Percentiles rank a stretch among this genome's conserved stretches.
Evolutionary conservation across 1,284 basidiomycete genomes (phyloP).

Genomic region (Wallemia hederae): DNA sequence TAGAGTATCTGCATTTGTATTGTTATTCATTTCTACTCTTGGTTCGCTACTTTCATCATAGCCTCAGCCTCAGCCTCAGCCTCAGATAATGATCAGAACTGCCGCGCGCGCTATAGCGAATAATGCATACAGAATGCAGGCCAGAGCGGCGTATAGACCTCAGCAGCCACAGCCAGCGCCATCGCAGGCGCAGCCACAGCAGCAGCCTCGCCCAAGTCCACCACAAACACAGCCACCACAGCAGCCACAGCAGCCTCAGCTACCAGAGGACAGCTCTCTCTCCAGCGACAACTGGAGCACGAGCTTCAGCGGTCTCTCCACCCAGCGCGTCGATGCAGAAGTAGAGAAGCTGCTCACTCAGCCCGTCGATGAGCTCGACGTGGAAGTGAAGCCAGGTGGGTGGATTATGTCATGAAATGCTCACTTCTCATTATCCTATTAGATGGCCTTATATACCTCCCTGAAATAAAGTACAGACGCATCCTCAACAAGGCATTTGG

Average conservation of each 20-base stretch:
- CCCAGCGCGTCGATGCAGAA: slow-evolving; percentile 47
- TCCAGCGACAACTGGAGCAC: slow-evolving; percentile 43
- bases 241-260: not conserved
- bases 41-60: too few species aligned
- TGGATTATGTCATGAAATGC: slow-evolving; percentile 3
- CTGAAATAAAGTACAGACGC: slow-evolving; percentile 93
- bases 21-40: not conserved
- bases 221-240: not conserved
- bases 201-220: too few species aligned
- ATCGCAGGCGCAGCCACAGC: not conserved
- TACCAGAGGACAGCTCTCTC: not conserved
- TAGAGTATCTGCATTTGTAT: not conserved
- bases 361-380: slow-evolving; percentile 43
- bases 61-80: not conserved
- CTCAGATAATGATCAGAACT: not conserved
- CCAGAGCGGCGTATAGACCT: not conserved
- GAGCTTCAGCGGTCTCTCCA: slow-evolving; percentile 54
- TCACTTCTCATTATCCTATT: not conserved
- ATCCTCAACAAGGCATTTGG: slow-evolving; percentile 83
- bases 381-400: slow-evolving; percentile 79
- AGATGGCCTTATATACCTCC: slow-evolving; percentile 86
- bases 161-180: not conserved
- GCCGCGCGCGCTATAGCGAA: not conserved
- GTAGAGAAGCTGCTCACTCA: slow-evolving; percentile 40
- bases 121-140: not conserved